Conservation (phyloP, 208 protist genomes). For the Wallacemonas sp. region DNA sequence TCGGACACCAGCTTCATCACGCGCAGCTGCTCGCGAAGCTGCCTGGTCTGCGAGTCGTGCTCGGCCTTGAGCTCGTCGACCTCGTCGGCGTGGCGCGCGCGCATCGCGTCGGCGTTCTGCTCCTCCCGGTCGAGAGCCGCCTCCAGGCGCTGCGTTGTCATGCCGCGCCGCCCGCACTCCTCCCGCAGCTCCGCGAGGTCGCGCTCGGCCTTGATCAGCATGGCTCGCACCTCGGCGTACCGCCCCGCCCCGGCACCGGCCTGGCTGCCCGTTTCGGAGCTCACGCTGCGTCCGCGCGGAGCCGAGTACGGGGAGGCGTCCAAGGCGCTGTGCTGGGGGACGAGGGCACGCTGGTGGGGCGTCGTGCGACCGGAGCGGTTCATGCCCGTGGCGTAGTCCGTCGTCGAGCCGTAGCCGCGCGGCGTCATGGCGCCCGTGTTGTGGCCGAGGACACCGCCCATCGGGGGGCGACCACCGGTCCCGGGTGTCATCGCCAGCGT, state of each 20-base stretch:
- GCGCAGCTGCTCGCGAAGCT: slow-evolving; percentile 78
- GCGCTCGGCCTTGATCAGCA: slow-evolving; percentile 73
- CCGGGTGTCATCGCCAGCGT: background rate
- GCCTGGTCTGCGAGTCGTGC: slow-evolving; percentile 64
- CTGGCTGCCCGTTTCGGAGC: slow-evolving; percentile 21
- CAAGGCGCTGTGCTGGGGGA: slow-evolving; percentile 24
- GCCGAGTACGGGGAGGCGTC: slow-evolving; percentile 14
- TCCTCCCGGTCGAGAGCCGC: slow-evolving; percentile 66
- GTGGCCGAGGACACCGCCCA: background rate
- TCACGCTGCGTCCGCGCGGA: slow-evolving; percentile 20
- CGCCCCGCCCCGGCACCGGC: slow-evolving; percentile 25
- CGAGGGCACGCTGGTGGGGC: slow-evolving; percentile 34
- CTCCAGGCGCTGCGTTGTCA: slow-evolving; percentile 53
- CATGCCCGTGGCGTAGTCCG: slow-evolving; percentile 21
- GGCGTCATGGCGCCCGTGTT: slow-evolving; percentile 9
- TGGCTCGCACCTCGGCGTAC: slow-evolving; percentile 57
- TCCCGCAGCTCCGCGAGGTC: slow-evolving; percentile 74
- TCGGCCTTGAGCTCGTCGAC: slow-evolving; percentile 49
- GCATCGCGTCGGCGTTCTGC: slow-evolving; percentile 34
- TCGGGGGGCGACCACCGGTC: background rate
- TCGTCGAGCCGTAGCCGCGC: slow-evolving; percentile 3
- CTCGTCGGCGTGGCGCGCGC: slow-evolving; percentile 44
- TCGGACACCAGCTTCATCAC: slow-evolving; percentile 79
- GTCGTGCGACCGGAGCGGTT: slow-evolving; percentile 29
- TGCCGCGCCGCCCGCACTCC: slow-evolving; percentile 46